Conservation (phyloP, 2,329 filamentous ascomycete genomes). For the Gyromitra esculenta region DNA sequence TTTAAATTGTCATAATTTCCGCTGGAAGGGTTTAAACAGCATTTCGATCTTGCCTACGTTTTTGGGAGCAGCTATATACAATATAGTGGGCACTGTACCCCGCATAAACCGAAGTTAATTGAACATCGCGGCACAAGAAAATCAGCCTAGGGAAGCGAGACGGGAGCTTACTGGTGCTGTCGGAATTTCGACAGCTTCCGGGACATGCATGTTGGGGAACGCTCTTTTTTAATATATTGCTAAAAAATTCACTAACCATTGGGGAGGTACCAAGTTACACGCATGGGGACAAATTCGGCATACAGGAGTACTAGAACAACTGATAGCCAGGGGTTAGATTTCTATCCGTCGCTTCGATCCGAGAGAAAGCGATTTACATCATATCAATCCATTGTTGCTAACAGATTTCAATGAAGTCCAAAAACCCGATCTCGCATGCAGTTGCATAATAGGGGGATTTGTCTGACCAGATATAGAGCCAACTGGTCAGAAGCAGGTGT, state of each 20-base stretch:
- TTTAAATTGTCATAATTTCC: slow-evolving; percentile 10
- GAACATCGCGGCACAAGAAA: slow-evolving; percentile 36
- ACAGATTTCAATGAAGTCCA: slow-evolving; percentile 41
- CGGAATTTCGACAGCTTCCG: slow-evolving; percentile 33
- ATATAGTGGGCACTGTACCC: slow-evolving; percentile 27
- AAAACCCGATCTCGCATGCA: slow-evolving; percentile 37
- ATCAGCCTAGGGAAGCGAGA: slow-evolving; percentile 8
- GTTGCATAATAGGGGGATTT: slow-evolving; percentile 20
- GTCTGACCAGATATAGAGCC: slow-evolving; percentile 17
- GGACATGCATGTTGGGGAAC: slow-evolving; percentile 21
- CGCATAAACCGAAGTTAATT: slow-evolving; percentile 39
- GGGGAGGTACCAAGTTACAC: slow-evolving; percentile 30
- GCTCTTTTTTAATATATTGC: slow-evolving; percentile 44
- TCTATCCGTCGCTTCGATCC: slow-evolving; percentile 38
- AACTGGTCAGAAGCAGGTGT: slow-evolving; percentile 31
- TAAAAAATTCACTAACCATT: slow-evolving; percentile 30
- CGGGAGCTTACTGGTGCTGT: slow-evolving; percentile 15
- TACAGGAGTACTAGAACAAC: slow-evolving; percentile 21
- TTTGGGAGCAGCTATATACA: slow-evolving; percentile 16
- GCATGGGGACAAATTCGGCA: slow-evolving; percentile 39
- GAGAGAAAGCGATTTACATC: slow-evolving; percentile 30
- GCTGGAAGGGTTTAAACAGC: slow-evolving; percentile 9
- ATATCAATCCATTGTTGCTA: slow-evolving; percentile 36
- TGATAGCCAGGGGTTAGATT: slow-evolving; percentile 43
- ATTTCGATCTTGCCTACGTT: slow-evolving; percentile 3